These are phyloP conservation scores for Ustulina deusta DNA, from an alignment of 2,329 filamentous ascomycete species.

Conservation along the genomic window DNA sequence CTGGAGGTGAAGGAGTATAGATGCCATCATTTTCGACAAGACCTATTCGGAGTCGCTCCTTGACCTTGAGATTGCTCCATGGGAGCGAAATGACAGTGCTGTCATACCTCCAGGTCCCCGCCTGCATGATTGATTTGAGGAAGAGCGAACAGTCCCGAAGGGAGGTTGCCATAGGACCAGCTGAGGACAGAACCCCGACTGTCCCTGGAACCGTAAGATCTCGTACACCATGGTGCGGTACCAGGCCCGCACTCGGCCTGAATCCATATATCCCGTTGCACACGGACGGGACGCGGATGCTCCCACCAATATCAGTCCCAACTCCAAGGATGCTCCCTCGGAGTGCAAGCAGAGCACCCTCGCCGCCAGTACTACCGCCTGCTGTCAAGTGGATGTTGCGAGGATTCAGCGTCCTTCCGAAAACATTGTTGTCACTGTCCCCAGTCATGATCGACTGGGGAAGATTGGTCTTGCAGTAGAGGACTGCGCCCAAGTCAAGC, in stretches of 20 bases:
- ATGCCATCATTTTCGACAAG: constrained; percentile 61
- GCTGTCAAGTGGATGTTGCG: constrained; percentile 50
- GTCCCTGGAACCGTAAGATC: constrained; percentile 65
- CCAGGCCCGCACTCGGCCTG: constrained; percentile 47
- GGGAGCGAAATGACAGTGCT: constrained; percentile 54
- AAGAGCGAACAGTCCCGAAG: constrained; percentile 54
- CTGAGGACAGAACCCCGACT: constrained; percentile 60
- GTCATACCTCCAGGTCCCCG: constrained; percentile 23
- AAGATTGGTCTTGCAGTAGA: constrained; percentile 66
- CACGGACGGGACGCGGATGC: constrained; percentile 49
- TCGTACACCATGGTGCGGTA: constrained; percentile 56
- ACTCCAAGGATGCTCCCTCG: constrained; percentile 40
- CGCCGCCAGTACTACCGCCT: constrained; percentile 54
- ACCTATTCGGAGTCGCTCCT: constrained; percentile 52
- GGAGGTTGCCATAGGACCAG: constrained; percentile 59
- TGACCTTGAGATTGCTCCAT: constrained; percentile 49
- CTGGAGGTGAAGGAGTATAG: constrained; percentile 61
- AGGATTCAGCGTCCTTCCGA: constrained; percentile 57
- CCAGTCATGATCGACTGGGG: constrained; percentile 64
- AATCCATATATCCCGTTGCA: constrained; percentile 51
- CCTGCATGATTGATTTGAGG: constrained; percentile 17
- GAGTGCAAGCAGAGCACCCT: constrained; percentile 41
- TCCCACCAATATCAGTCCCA: constrained; percentile 46
- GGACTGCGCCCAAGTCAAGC: constrained; percentile 59
- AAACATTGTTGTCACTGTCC: constrained; percentile 57